Base-by-base conservation (phyloP, 2,329 filamentous ascomycete species). In the Bipolaris bicolor region DNA sequence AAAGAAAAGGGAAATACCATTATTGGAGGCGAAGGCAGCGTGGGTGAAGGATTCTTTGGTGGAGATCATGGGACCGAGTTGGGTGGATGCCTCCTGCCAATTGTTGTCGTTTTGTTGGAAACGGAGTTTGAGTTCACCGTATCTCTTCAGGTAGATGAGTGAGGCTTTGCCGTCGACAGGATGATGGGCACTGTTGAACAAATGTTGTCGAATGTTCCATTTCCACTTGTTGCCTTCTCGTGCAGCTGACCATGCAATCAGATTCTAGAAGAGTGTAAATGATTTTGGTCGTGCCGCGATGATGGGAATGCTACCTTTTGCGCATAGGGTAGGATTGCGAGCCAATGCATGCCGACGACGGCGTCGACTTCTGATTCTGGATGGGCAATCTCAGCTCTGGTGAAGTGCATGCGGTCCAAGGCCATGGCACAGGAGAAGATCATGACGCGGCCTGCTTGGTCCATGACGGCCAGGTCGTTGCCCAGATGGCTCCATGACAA, bases 301-400 rank as follows among this genome's bases (percentile, higher is more conserved):
- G 2, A 7, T 33, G 34, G 11, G 1, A 15, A 55, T 31, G 39
- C 11, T 60, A 77, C 77, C 66, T 77, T 77, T 51, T 74, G 69
- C 46, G 74, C 74, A 43, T 79, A 76, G 6, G 76, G 79, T 34
- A 76, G 75, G 15, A 80, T 70, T 15, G 77, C 73, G 52, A 98
- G 81, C 95, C 95, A 99, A 77, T 91, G 90, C 73, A 92, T 85
- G 3, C 94, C 95, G 6, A 96, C 91, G 5, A 96, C 81, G 48
- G 88, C 86, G 63, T 90, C 87, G 36, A 91, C 81, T 72, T 96
- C 91, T 67, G 92, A 90, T 51, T 88, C 80, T 1, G 84, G 78
- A 69, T 94, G 92, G n/a, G 81, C 76, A 22, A 88, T 83, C 77
- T 87, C 88, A 53, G 82, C 84, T 40, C 88, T 84, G 48, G 82